Conservation (phyloP, 1,284 basidiomycete genomes). For the Moniliophthora roreri region DNA sequence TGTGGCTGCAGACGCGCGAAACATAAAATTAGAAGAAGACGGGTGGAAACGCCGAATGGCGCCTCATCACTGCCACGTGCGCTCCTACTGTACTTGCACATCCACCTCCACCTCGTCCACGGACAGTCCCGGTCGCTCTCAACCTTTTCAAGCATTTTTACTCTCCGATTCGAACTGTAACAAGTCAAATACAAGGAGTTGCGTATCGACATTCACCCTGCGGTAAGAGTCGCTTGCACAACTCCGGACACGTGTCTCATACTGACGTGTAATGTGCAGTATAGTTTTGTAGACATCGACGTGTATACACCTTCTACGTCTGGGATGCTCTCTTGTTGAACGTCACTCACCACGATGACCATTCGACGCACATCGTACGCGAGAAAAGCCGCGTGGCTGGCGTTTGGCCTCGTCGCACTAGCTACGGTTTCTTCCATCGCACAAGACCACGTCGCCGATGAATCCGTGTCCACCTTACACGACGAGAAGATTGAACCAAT, state of each 20-base stretch:
- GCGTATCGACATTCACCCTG: neutral
- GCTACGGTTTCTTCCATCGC: conserved; percentile 38
- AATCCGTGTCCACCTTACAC: conserved; percentile 12
- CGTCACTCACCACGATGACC: conserved; percentile 4
- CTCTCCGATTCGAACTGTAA: no score
- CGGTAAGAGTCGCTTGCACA: neutral
- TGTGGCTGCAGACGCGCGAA: conserved; percentile 1
- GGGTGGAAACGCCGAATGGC: neutral
- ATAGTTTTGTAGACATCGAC: neutral
- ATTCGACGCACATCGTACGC: conserved; percentile 31
- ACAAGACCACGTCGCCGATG: conserved; percentile 26
- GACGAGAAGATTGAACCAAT: conserved; percentile 8
- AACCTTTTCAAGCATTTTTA: no score
- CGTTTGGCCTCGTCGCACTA: conserved; percentile 53
- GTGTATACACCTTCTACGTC: neutral
- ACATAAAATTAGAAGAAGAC: neutral
- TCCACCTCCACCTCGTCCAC: no score
- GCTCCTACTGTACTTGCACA: neutral
- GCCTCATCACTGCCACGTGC: neutral
- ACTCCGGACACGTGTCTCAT: conserved; percentile 1
- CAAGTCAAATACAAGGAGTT: no score
- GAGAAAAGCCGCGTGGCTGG: conserved; percentile 63
- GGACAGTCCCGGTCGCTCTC: no score
- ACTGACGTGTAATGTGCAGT: conserved; percentile 14
- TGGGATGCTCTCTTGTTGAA: conserved; percentile 1